Percentiles rank a stretch among this genome's conserved stretches.
Conservation (phyloP, 495 filamentous ascomycete species). For the Parathielavia appendiculata region DNA sequence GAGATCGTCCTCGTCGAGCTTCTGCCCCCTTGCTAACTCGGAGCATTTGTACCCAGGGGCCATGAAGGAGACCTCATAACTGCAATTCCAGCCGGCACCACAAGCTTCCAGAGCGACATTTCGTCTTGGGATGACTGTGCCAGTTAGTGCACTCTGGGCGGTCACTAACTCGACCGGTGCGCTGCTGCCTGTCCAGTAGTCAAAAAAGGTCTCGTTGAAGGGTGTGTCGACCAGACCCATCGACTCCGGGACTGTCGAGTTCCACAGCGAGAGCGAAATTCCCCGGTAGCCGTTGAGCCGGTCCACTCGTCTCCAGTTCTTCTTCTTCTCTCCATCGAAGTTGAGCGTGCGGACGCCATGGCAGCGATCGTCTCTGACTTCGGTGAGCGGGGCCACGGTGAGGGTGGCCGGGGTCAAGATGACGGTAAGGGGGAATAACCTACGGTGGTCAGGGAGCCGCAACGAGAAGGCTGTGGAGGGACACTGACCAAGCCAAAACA, state of each 20-base stretch:
- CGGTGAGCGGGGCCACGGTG: slow-evolving; percentile 20
- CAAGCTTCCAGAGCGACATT: slow-evolving; percentile 26
- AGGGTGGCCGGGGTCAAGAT: slow-evolving; percentile 29
- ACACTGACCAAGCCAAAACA: slow-evolving; percentile 27
- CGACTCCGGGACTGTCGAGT: slow-evolving; percentile 22
- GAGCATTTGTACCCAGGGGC: slow-evolving; percentile 30
- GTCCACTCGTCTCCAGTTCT: slow-evolving; percentile 24
- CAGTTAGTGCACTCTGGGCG: slow-evolving; percentile 13
- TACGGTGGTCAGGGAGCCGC: slow-evolving; percentile 1
- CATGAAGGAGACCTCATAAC: slow-evolving; percentile 25
- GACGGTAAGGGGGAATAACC: slow-evolving; percentile 29
- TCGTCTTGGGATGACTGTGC: slow-evolving; percentile 18
- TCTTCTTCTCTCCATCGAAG: slow-evolving; percentile 24
- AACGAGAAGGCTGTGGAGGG: background rate
- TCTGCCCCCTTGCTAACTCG: slow-evolving; percentile 17
- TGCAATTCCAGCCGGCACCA: slow-evolving; percentile 31
- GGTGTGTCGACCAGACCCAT: background rate
- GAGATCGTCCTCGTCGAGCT: slow-evolving; percentile 18
- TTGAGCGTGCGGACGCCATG: slow-evolving; percentile 28
- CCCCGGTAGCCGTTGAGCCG: slow-evolving; percentile 20
- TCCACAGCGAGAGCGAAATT: slow-evolving; percentile 23
- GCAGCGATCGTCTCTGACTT: slow-evolving; percentile 16
- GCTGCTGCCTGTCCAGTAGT: slow-evolving; percentile 28
- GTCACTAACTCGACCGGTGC: slow-evolving; percentile 12
- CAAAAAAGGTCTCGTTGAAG: slow-evolving; percentile 29